Percentiles rank a stretch among this genome's conserved stretches.
These are phyloP conservation scores for Trametes sp. DNA, from an alignment of 1,284 basidiomycete species.

Conservation along the genomic window DNA sequence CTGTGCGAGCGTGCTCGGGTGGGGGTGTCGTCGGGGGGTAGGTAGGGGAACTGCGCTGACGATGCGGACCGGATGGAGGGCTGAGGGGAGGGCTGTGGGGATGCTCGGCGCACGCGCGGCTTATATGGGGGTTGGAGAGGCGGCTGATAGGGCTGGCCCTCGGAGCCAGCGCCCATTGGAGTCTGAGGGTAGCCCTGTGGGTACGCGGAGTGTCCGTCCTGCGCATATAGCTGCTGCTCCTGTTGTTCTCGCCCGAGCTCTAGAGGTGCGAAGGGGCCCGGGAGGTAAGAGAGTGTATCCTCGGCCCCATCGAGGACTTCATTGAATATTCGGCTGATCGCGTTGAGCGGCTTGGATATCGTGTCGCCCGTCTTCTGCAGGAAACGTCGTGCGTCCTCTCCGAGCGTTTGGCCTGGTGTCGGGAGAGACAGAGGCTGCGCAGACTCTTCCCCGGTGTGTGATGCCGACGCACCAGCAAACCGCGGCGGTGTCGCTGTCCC, in stretches of 20 bases:
- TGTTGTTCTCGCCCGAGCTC: constrained; percentile 58
- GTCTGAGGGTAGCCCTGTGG: constrained; percentile 43
- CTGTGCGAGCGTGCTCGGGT: constrained; percentile 43
- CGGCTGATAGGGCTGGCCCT: constrained; percentile 34
- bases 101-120: constrained; percentile 63
- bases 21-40: constrained; percentile 56
- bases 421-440: constrained; percentile 78
- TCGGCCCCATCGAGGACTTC: constrained; percentile 70
- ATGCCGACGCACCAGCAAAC: constrained; percentile 45
- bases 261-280: constrained; percentile 68
- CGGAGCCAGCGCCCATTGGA: constrained; percentile 42
- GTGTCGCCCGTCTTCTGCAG: constrained; percentile 90
- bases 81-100: constrained; percentile 39
- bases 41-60: constrained; percentile 37
- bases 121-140: constrained; percentile 78
- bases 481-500: constrained; percentile 35
- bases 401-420: constrained; percentile 64
- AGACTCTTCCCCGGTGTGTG: constrained; percentile 85
- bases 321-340: constrained; percentile 87
- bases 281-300: constrained; percentile 53
- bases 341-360: constrained; percentile 86
- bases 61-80: constrained; percentile 39
- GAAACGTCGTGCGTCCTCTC: constrained; percentile 82
- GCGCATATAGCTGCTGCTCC: constrained; percentile 37
- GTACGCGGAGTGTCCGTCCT: constrained; percentile 30